Evolutionary conservation across 2,329 filamentous ascomycete species (phyloP).

Genomic region (Aspergillus fumigatus): DNA sequence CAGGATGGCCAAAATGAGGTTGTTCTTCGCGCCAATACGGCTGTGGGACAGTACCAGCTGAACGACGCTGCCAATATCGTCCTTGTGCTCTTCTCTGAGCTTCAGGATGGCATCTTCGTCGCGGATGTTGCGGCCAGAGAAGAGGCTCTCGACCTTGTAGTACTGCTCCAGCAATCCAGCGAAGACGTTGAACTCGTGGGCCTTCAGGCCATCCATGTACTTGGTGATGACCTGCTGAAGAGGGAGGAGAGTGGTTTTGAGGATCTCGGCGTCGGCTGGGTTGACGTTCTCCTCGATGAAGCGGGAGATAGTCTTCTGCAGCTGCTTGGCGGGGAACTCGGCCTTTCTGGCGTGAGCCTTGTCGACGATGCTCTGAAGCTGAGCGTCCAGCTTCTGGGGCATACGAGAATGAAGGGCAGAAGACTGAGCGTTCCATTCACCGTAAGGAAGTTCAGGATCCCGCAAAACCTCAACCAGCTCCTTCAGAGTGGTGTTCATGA

Average conservation of each 20-base stretch:
- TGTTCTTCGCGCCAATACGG: conserved; percentile 88
- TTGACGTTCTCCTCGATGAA: conserved; percentile 85
- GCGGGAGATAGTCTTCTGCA: conserved; percentile 76
- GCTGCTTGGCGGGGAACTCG: conserved; percentile 88
- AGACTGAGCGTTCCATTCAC: conserved; percentile 93
- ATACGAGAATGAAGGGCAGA: conserved; percentile 96
- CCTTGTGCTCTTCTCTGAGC: conserved; percentile 94
- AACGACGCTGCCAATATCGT: conserved; percentile 78
- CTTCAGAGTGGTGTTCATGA: conserved; percentile 83
- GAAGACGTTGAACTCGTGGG: conserved; percentile 81
- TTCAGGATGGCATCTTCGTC: conserved; percentile 92
- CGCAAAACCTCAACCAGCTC: conserved; percentile 87
- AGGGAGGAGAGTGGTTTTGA: conserved; percentile 70
- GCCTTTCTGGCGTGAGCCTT: conserved; percentile 69
- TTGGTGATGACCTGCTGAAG: conserved; percentile 71
- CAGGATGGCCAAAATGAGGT: conserved; percentile 82
- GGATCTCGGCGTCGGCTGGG: conserved; percentile 64
- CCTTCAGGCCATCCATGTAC: conserved; percentile 85
- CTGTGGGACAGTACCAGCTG: conserved; percentile 91
- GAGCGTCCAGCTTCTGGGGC: conserved; percentile 84
- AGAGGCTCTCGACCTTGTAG: conserved; percentile 76
- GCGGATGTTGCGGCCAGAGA: conserved; percentile 76
- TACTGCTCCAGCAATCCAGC: conserved; percentile 75
- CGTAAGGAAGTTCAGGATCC: conserved; percentile 85
- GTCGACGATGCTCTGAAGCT: conserved; percentile 80